Evolutionary conservation across 345 rosid genomes (phyloP).

Genomic region (Pistacia vera): DNA sequence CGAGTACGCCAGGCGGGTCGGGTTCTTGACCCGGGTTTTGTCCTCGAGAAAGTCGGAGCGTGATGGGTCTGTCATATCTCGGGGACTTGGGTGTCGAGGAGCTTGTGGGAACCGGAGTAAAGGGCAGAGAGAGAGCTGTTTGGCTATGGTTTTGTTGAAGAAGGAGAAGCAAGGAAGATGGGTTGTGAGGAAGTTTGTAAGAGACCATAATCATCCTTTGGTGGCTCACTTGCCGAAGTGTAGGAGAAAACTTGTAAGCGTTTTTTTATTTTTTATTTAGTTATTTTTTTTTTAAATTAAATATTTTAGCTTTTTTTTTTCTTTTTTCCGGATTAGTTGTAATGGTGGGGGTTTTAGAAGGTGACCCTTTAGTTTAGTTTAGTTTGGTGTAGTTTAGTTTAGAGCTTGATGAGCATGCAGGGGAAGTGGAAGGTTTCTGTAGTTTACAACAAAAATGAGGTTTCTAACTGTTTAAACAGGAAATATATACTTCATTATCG

Average conservation of each 20-base stretch:
- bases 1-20: conserved; percentile 15
- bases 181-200: conserved; percentile 15
- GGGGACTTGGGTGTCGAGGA: conserved; percentile 22
- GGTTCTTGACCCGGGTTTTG: conserved; percentile 13
- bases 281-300: too few species aligned
- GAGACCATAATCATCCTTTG: conserved; percentile 17
- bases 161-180: conserved; percentile 18
- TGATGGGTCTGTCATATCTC: conserved; percentile 21
- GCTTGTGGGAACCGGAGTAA: neutral
- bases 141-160: conserved; percentile 14
- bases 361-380: too few species aligned
- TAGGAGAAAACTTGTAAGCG: neutral
- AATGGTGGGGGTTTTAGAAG: too few species aligned
- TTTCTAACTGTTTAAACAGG: neutral
- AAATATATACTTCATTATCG: neutral
- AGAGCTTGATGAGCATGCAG: too few species aligned
- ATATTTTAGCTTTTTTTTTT: neutral
- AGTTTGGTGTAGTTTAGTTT: too few species aligned
- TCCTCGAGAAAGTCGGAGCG: conserved; percentile 22
- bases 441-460: too few species aligned
- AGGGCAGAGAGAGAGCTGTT: conserved; percentile 7
- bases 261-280: neutral
- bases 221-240: conserved; percentile 1
- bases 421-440: too few species aligned
- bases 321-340: neutral